phyloP scores from a whole-genome alignment of 495 filamentous ascomycete genomes.

The Penicillium daleae region DNA sequence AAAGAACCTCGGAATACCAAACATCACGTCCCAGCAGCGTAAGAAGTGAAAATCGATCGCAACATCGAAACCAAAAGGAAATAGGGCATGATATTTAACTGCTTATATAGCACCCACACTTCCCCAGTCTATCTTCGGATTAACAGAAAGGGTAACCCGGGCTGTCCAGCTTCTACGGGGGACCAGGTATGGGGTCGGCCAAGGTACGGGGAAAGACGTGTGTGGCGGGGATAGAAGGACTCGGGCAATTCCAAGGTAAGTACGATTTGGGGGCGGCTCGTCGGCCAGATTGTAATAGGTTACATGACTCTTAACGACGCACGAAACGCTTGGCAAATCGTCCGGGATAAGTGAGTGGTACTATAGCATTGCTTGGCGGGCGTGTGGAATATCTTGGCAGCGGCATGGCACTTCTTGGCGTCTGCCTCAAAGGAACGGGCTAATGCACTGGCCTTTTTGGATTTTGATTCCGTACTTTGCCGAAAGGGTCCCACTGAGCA shows the following conservation, averaged over 20 bases:
- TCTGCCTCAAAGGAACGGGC: conserved; percentile 12
- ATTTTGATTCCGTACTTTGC: conserved; percentile 1
- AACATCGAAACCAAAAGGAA: conserved; percentile 5
- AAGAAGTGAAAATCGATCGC: conserved; percentile 15
- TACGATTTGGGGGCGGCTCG: conserved; percentile 21
- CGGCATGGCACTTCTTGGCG: conserved; percentile 8
- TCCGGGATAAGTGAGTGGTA: conserved; percentile 11
- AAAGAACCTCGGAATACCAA: conserved; percentile 54
- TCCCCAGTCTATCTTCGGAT: conserved; percentile 16
- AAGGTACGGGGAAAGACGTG: conserved; percentile 30
- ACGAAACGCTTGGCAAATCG: conserved; percentile 7
- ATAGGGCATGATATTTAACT: conserved; percentile 13
- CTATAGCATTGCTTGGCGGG: conserved; percentile 22
- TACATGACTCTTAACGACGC: conserved; percentile 2
- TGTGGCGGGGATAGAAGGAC: conserved; percentile 20
- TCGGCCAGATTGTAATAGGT: conserved; percentile 18
- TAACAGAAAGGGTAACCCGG: conserved; percentile 33
- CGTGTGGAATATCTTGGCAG: conserved; percentile 22
- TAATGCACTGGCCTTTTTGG: background rate
- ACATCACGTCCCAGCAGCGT: conserved; percentile 35
- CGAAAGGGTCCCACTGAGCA: background rate
- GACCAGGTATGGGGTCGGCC: conserved; percentile 20
- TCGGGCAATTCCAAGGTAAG: conserved; percentile 14
- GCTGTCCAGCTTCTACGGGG: conserved; percentile 4
- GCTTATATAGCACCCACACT: conserved; percentile 28